Percentiles rank a stretch among this genome's conserved stretches.
These are phyloP conservation scores for Pezicula neosporulosa DNA, from an alignment of 2,329 filamentous ascomycete species.

Conservation along the genomic window DNA sequence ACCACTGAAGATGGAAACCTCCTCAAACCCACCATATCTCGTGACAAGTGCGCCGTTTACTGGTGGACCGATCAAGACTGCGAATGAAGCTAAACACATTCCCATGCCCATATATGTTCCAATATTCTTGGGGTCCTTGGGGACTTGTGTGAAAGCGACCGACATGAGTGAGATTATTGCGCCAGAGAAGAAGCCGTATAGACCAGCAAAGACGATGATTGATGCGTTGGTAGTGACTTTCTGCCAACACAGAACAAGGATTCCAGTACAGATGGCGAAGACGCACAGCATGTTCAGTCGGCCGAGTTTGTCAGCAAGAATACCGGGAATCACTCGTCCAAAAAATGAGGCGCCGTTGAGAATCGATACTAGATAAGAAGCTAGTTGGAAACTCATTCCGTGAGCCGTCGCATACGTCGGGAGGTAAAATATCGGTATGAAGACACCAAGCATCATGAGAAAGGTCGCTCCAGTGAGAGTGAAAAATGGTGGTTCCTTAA, in stretches of 20 bases:
- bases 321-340: constrained; percentile 31
- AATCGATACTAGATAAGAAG: constrained; percentile 18
- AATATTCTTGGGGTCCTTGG: constrained; percentile 62
- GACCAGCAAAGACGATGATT: constrained; percentile 27
- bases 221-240: constrained; percentile 18
- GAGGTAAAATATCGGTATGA: constrained; percentile 27
- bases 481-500: constrained; percentile 38
- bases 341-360: constrained; percentile 29
- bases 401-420: constrained; percentile 24
- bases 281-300: constrained; percentile 25
- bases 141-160: constrained; percentile 29
- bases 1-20: constrained; percentile 22
- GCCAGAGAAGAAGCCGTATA: constrained; percentile 32
- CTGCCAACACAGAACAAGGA: constrained; percentile 29
- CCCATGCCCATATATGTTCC: constrained; percentile 66
- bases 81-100: constrained; percentile 60
- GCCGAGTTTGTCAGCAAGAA: constrained; percentile 30
- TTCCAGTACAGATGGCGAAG: constrained; percentile 21
- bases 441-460: constrained; percentile 25
- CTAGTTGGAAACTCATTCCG: constrained; percentile 19
- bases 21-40: constrained; percentile 39
- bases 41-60: constrained; percentile 61
- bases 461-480: constrained; percentile 36
- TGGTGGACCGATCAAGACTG: constrained; percentile 62
- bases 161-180: constrained; percentile 27